Percentiles rank a stretch among this genome's conserved stretches.
Conservation (phyloP, 495 filamentous ascomycete species). For the Lasiosphaeriaceae sp. region DNA sequence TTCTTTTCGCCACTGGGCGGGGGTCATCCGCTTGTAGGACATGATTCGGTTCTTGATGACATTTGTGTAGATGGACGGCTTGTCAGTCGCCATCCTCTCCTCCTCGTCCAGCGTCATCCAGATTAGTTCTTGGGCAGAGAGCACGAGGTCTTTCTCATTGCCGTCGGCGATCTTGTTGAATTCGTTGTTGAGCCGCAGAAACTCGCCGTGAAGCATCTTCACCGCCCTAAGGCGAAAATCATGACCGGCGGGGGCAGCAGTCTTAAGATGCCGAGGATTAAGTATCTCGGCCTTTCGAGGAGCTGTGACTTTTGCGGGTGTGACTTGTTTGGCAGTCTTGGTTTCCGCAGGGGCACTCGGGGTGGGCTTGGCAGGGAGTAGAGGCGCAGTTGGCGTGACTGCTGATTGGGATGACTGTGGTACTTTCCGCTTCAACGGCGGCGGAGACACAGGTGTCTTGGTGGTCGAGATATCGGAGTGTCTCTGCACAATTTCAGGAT, state of each 20-base stretch:
- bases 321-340: background rate
- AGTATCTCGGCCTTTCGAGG: conserved; percentile 50
- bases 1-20: conserved; percentile 61
- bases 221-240: conserved; percentile 62
- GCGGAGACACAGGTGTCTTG: conserved; percentile 29
- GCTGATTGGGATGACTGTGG: conserved; percentile 1
- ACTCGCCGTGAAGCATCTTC: conserved; percentile 68
- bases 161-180: conserved; percentile 47
- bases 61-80: conserved; percentile 69
- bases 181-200: conserved; percentile 67
- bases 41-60: conserved; percentile 76
- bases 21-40: conserved; percentile 64
- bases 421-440: conserved; percentile 29
- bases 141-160: conserved; percentile 43
- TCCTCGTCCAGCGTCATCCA: conserved; percentile 80
- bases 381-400: background rate
- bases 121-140: conserved; percentile 68
- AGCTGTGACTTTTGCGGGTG: conserved; percentile 2
- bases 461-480: conserved; percentile 6
- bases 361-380: background rate
- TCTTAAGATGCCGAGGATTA: conserved; percentile 75
- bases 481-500: background rate
- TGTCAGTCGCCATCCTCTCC: conserved; percentile 65
- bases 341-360: background rate
- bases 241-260: conserved; percentile 64